phyloP scores from a whole-genome alignment of 768 basidiomycete genomes.

The Dacryopinax spathularia region DNA sequence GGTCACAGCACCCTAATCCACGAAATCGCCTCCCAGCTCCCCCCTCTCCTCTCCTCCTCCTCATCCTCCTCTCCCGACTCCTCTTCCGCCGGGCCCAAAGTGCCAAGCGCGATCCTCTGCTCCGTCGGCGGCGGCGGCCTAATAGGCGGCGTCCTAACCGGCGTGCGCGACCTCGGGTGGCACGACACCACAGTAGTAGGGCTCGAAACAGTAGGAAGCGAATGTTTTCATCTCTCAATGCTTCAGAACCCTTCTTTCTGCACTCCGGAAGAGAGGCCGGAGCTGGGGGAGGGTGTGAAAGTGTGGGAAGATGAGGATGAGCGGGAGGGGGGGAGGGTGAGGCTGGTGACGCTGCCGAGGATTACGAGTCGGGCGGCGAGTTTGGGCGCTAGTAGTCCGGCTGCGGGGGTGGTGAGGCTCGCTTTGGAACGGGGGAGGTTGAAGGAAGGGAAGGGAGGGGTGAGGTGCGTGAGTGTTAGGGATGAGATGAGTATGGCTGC shows the following conservation, averaged over 20 bases:
- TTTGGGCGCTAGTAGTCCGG: slow-evolving; percentile 53
- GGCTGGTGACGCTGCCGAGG: slow-evolving; percentile 40
- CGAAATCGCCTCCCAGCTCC: slow-evolving; percentile 46
- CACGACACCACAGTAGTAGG: slow-evolving; percentile 52
- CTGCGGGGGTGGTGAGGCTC: slow-evolving; percentile 47
- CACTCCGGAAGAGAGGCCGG: slow-evolving; percentile 21
- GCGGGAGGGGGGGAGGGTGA: no score
- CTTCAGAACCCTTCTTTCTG: slow-evolving; percentile 30
- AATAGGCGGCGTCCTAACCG: slow-evolving; percentile 51
- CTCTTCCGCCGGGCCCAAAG: no score
- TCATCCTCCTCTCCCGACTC: no score
- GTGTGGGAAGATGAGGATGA: slow-evolving; percentile 30
- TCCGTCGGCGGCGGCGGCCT: slow-evolving; percentile 65
- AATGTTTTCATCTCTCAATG: slow-evolving; percentile 60
- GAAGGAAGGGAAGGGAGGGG: no score
- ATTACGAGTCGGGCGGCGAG: slow-evolving; percentile 57
- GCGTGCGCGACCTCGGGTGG: slow-evolving; percentile 54
- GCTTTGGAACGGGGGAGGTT: slow-evolving; percentile 50
- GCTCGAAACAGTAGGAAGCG: slow-evolving; percentile 55
- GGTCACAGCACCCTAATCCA: slow-evolving; percentile 62
- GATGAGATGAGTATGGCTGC: slow-evolving; percentile 59
- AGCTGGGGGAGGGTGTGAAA: slow-evolving; percentile 30
- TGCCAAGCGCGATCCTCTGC: slow-evolving; percentile 57
- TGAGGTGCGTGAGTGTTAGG: slow-evolving; percentile 46
- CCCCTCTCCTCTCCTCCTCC: slow-evolving; percentile 32